Conservation (phyloP, 257 asterid species). For the Datura wrightii region DNA sequence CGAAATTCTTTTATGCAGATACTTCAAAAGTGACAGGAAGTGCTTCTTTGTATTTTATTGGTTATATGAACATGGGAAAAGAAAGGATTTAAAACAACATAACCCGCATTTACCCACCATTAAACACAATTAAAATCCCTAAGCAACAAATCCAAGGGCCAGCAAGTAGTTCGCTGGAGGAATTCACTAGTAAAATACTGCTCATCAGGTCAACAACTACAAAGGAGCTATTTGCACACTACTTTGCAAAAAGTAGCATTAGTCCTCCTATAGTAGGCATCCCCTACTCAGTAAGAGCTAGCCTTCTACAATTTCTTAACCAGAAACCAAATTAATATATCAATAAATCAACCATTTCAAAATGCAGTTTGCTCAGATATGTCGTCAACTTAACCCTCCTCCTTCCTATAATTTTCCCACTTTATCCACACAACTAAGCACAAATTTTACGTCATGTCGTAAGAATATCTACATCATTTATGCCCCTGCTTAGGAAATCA, state of each 20-base stretch:
- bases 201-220: background rate
- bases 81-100: background rate
- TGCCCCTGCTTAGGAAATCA: background rate
- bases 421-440: background rate
- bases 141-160: constrained; percentile 21
- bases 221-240: background rate
- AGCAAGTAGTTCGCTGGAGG: background rate
- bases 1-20: background rate
- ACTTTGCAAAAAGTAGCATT: background rate
- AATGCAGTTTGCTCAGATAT: background rate
- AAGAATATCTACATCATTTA: constrained; percentile 5
- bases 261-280: background rate
- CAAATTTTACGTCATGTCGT: background rate
- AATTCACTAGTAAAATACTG: constrained; percentile 4
- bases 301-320: background rate
- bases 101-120: background rate
- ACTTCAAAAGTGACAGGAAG: background rate
- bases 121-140: background rate
- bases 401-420: background rate
- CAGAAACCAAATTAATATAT: background rate
- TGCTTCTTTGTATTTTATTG: background rate
- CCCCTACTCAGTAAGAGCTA: background rate
- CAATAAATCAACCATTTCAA: background rate
- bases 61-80: background rate
- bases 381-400: background rate